These are phyloP conservation scores for Cetradonia linearis DNA, from an alignment of 495 filamentous ascomycete genomes.

Conservation along the genomic window DNA sequence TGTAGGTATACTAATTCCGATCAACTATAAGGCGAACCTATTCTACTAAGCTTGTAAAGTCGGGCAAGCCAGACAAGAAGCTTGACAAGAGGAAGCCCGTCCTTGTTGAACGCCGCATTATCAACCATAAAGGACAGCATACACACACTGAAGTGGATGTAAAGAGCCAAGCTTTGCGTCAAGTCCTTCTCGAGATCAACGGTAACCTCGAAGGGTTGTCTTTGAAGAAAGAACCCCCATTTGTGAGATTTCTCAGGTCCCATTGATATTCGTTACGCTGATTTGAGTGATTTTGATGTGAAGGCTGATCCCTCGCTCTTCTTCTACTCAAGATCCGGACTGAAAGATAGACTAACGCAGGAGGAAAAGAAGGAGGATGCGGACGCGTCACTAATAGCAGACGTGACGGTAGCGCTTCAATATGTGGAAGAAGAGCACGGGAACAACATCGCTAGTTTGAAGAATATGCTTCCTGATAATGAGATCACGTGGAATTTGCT, in stretches of 20 bases:
- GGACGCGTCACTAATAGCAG: constrained; percentile 13
- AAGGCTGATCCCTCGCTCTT: constrained; percentile 23
- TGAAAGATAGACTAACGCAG: constrained; percentile 13
- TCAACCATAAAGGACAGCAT: constrained; percentile 22
- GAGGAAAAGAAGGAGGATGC: constrained; percentile 17
- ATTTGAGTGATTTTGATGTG: not conserved
- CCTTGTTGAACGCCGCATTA: constrained; percentile 24
- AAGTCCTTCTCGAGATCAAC: constrained; percentile 19
- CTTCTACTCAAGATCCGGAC: constrained; percentile 19
- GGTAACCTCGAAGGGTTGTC: constrained; percentile 22
- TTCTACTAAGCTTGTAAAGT: constrained; percentile 15
- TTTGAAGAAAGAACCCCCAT: constrained; percentile 23
- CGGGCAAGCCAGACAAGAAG: constrained; percentile 16
- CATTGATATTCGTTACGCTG: not conserved
- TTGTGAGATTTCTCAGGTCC: constrained; percentile 7
- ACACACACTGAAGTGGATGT: constrained; percentile 24
- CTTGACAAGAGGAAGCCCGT: constrained; percentile 18
- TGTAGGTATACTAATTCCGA: not conserved
- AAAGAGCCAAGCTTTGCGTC: constrained; percentile 14
- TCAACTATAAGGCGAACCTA: constrained; percentile 8
- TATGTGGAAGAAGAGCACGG: constrained; percentile 23
- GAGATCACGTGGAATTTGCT: constrained; percentile 21
- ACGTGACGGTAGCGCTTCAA: constrained; percentile 18
- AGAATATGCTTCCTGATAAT: constrained; percentile 15
- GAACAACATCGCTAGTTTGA: constrained; percentile 18